Conservation (phyloP, 1,284 basidiomycete species). For the Inonotus hispidus region DNA sequence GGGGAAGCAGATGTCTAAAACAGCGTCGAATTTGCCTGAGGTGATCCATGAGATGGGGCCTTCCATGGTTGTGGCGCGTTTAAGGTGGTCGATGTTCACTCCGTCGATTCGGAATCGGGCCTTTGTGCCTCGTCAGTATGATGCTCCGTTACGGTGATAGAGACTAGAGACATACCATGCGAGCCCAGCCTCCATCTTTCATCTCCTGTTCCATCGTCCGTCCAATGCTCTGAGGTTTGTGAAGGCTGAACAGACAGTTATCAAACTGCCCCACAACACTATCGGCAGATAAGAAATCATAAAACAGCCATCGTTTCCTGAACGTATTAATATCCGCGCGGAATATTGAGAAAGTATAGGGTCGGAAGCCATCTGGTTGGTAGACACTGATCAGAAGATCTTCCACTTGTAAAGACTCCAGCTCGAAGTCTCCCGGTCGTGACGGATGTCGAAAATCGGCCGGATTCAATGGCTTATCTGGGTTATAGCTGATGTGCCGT, state of each 20-base stretch:
- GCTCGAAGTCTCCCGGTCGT: constrained; percentile 84
- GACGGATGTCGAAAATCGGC: constrained; percentile 73
- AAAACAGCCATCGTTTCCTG: constrained; percentile 94
- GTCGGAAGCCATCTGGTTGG: constrained; percentile 89
- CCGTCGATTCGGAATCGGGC: constrained; percentile 96
- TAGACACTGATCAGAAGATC: constrained; percentile 94
- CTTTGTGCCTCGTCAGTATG: constrained; percentile 34
- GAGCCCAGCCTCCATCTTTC: constrained; percentile 76
- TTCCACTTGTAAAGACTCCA: constrained; percentile 85
- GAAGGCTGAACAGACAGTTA: constrained; percentile 95
- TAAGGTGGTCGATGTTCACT: constrained; percentile 93
- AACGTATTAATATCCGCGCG: constrained; percentile 84
- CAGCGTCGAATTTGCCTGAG: constrained; percentile 93
- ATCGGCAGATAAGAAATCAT: constrained; percentile 88
- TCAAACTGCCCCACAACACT: constrained; percentile 97
- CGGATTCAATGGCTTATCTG: constrained; percentile 72
- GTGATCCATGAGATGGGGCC: constrained; percentile 97
- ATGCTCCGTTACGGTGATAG: not conserved
- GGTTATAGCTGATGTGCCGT: constrained; percentile 85
- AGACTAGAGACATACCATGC: constrained; percentile 67
- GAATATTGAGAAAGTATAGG: constrained; percentile 94
- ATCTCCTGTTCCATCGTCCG: constrained; percentile 81
- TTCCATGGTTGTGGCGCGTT: constrained; percentile 76
- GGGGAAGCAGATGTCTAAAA: constrained; percentile 97
- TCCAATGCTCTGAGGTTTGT: constrained; percentile 95